phyloP scores from a whole-genome alignment of 2,329 filamentous ascomycete species.

The Colletotrichum australisinense region DNA sequence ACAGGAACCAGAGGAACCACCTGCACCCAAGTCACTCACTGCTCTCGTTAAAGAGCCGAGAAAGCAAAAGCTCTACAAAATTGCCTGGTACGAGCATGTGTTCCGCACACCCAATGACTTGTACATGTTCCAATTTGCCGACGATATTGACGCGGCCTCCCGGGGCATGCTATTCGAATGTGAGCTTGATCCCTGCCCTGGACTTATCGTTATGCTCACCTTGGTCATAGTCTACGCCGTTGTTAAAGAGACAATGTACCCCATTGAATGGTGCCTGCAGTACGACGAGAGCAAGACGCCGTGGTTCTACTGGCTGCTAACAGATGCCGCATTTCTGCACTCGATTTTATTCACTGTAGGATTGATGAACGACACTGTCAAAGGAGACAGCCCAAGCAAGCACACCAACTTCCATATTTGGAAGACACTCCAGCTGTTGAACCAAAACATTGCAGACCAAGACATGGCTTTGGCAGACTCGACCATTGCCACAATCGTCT shows the following conservation, averaged over 20 bases:
- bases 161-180: conserved; percentile 24
- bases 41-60: not conserved
- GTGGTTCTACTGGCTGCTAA: conserved; percentile 45
- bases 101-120: conserved; percentile 36
- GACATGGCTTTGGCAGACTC: conserved; percentile 35
- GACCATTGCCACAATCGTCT: conserved; percentile 27
- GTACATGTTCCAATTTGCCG: conserved; percentile 39
- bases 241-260: conserved; percentile 41
- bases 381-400: not conserved
- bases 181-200: not conserved
- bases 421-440: conserved; percentile 31
- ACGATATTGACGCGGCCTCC: conserved; percentile 22
- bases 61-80: not conserved
- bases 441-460: conserved; percentile 7
- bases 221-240: conserved; percentile 8
- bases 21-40: not conserved
- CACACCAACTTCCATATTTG: conserved; percentile 22
- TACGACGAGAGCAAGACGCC: conserved; percentile 36
- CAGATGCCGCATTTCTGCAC: conserved; percentile 42
- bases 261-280: conserved; percentile 43
- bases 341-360: conserved; percentile 41
- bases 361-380: conserved; percentile 33
- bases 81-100: not conserved
- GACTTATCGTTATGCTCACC: not conserved
- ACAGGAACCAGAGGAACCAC: too few relatives aligned